These are phyloP conservation scores for Pholiota microspora DNA, from an alignment of 768 basidiomycete genomes.

Conservation along the genomic window DNA sequence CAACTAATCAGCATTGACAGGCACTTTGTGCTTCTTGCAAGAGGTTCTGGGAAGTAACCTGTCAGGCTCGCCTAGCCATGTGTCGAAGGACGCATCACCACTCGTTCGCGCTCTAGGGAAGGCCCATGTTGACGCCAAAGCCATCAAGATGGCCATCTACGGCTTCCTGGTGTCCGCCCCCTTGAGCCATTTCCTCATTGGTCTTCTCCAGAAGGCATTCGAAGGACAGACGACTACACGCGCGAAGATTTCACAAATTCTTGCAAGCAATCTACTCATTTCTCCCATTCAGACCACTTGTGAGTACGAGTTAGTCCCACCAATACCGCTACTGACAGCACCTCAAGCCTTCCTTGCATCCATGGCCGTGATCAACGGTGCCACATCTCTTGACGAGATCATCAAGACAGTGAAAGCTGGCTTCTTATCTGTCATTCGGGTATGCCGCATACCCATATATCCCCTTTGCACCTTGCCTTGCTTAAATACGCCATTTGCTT, in stretches of 20 bases:
- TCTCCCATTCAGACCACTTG: constrained; percentile 74
- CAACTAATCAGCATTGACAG: constrained; percentile 19
- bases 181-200: constrained; percentile 71
- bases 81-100: constrained; percentile 52
- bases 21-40: constrained; percentile 63
- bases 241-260: constrained; percentile 67
- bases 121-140: constrained; percentile 63
- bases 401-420: constrained; percentile 66
- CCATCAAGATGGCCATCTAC: constrained; percentile 82
- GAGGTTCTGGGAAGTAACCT: constrained; percentile 78
- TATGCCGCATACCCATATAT: constrained; percentile 29
- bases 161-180: constrained; percentile 86
- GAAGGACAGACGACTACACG: constrained; percentile 65
- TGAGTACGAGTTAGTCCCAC: constrained; percentile 27
- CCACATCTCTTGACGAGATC: constrained; percentile 62
- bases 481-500: not conserved
- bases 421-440: constrained; percentile 72
- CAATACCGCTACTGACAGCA: not conserved
- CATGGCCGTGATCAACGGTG: constrained; percentile 84
- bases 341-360: constrained; percentile 65
- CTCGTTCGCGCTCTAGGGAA: constrained; percentile 51
- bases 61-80: constrained; percentile 56
- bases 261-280: constrained; percentile 74
- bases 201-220: constrained; percentile 71
- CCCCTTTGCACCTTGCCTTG: not conserved